Evolutionary conservation across 495 filamentous ascomycete species (phyloP).

Genomic region (Neurospora cerealis): DNA sequence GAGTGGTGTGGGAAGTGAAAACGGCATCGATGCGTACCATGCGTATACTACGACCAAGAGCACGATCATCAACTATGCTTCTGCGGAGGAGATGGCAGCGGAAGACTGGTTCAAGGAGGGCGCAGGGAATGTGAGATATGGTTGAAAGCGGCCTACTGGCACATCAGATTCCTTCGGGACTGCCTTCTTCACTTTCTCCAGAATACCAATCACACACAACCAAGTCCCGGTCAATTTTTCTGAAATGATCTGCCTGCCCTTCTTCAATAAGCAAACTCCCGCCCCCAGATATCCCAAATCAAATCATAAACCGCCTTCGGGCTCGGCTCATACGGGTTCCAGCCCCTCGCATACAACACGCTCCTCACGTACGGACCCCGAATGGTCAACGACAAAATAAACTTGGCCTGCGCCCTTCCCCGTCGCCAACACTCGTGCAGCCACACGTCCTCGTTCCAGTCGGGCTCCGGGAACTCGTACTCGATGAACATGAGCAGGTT

Average conservation of each 20-base stretch:
- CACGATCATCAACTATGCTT: constrained; percentile 48
- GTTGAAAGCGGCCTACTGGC: constrained; percentile 2
- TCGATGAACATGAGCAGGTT: not conserved
- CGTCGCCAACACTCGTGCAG: not conserved
- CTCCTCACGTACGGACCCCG: not conserved
- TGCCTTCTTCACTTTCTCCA: not conserved
- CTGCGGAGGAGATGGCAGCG: constrained; percentile 25
- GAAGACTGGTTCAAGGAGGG: constrained; percentile 44
- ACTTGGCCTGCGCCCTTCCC: not conserved
- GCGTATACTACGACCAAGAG: constrained; percentile 50
- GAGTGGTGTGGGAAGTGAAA: constrained; percentile 49
- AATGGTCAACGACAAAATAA: not conserved
- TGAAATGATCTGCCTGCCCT: not conserved
- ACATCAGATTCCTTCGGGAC: not conserved
- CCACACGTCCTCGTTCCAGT: not conserved
- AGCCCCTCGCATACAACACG: not conserved
- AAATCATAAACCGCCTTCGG: not conserved
- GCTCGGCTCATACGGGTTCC: not conserved
- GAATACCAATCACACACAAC: not conserved
- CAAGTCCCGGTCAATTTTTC: not conserved
- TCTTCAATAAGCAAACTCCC: not conserved
- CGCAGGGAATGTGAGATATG: constrained; percentile 35
- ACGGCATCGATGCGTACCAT: constrained; percentile 46
- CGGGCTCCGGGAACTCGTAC: not conserved
- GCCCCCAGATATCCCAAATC: not conserved